Base-by-base conservation (phyloP, 2,329 filamentous ascomycete species). In the Colletotrichum eleusines region DNA sequence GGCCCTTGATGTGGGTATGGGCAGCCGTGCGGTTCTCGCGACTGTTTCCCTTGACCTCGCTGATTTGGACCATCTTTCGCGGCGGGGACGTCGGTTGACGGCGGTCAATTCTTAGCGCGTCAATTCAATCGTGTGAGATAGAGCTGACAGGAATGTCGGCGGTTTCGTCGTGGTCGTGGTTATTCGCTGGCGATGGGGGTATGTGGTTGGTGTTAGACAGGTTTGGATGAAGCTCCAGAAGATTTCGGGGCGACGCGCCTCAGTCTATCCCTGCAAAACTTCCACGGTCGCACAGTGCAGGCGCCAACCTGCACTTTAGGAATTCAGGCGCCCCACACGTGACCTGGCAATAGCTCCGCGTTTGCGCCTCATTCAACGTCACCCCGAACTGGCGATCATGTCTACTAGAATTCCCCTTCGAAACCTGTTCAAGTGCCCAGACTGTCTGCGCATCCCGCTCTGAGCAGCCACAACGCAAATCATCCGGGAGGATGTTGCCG, bases 1-100 rank as follows among this genome's bases (percentile, higher is more conserved):
- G 87, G 62, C 96, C 96, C 81, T 94, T 97, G 88, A 99, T 99
- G 83, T 99, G 96, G 63, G 95, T 98, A 84, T 99, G 96, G 76
- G 95, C 93, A 72, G 96, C 95, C 58, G 96, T 99, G 80, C 96
- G 91, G 84, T 97, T 96, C 82, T 98, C 95, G 86, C 96, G 94
- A 85, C 91, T 91, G 84, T 94, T 95, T 85, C 92, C 92, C 87
- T 97, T 97, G 79, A 97, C 93, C 85, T 97, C 94, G 85, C 93
- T 97, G 83, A 96, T 94, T 81, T 94, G 92, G 77, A 95, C 93
- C 92, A 95, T 95, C 76, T 79, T n/a, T 86, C 80, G 76, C 79
- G 78, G 78, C 74, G 53, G 64, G 59, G 58, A 44, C 44, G 63
- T 71, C 63, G 64, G 53, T 48, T 71, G 72, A 69, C 69, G 66